Evolutionary conservation across 352 stramenopile species (phyloP).

Genomic region (Phytophthora pini): DNA sequence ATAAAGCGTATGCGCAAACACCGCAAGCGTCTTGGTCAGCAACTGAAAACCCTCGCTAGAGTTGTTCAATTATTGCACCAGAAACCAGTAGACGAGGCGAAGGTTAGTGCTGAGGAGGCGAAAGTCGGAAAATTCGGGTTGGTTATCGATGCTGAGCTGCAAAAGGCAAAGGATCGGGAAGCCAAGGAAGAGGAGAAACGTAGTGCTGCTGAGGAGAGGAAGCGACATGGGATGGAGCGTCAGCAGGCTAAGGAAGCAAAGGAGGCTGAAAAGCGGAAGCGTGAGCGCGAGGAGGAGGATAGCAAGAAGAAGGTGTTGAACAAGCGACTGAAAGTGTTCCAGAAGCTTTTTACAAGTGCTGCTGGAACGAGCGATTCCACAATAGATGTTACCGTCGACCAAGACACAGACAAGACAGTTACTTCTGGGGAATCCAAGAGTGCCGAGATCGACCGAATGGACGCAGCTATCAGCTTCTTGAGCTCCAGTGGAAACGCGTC

Average conservation of each 20-base stretch:
- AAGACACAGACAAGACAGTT: constrained; percentile 6
- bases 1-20: constrained; percentile 86
- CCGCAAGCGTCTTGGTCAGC: constrained; percentile 72
- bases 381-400: constrained; percentile 29
- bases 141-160: constrained; percentile 64
- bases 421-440: constrained; percentile 17
- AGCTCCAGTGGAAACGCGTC: neutral
- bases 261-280: constrained; percentile 67
- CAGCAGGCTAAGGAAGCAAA: constrained; percentile 75
- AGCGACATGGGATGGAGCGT: constrained; percentile 55
- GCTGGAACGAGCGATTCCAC: constrained; percentile 18
- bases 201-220: constrained; percentile 63
- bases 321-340: constrained; percentile 73
- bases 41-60: constrained; percentile 72
- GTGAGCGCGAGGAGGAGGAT: constrained; percentile 55
- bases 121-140: constrained; percentile 84
- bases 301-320: constrained; percentile 32
- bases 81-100: constrained; percentile 73
- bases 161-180: constrained; percentile 60
- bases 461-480: constrained; percentile 44
- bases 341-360: constrained; percentile 56
- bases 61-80: constrained; percentile 77
- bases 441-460: constrained; percentile 62
- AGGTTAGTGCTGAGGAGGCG: constrained; percentile 81
- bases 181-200: constrained; percentile 71